Evolutionary conservation across 441 rosid genomes (phyloP).

Genomic region (Populus hybrid): DNA sequence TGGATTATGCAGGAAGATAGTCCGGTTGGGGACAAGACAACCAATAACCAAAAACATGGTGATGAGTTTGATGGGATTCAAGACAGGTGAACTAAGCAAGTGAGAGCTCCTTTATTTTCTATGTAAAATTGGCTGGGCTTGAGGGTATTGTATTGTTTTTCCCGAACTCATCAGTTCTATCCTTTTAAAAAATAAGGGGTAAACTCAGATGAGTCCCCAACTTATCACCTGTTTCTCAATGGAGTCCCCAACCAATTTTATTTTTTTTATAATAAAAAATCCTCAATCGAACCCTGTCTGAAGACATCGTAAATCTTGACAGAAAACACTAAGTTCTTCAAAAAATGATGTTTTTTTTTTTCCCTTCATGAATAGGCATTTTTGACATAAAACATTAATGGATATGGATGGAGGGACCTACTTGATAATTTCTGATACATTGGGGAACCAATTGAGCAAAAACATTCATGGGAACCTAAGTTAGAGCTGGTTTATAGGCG

Average conservation of each 20-base stretch:
- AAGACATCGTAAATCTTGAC: background rate
- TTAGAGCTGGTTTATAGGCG: background rate
- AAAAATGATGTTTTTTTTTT: no score
- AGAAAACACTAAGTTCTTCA: background rate
- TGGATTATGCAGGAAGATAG: conserved; percentile 61
- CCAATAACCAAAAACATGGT: conserved; percentile 27
- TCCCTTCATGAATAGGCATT: no score
- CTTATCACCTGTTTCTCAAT: background rate
- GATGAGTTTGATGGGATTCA: conserved; percentile 47
- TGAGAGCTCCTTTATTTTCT: conserved; percentile 76
- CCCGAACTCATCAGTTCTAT: conserved; percentile 8
- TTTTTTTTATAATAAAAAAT: no score
- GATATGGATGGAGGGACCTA: no score
- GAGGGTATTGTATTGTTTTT: conserved; percentile 11
- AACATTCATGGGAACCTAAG: background rate
- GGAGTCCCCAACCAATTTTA: background rate
- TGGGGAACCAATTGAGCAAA: no score
- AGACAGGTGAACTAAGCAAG: conserved; percentile 96
- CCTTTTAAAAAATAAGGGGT: background rate
- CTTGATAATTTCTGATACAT: no score
- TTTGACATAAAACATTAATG: no score
- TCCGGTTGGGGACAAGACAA: conserved; percentile 30
- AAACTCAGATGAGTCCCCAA: background rate
- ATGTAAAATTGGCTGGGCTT: conserved; percentile 22
- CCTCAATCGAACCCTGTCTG: background rate